Evolutionary conservation across 2,329 filamentous ascomycete genomes (phyloP).

Genomic region (Lachnellula subtilissima): DNA sequence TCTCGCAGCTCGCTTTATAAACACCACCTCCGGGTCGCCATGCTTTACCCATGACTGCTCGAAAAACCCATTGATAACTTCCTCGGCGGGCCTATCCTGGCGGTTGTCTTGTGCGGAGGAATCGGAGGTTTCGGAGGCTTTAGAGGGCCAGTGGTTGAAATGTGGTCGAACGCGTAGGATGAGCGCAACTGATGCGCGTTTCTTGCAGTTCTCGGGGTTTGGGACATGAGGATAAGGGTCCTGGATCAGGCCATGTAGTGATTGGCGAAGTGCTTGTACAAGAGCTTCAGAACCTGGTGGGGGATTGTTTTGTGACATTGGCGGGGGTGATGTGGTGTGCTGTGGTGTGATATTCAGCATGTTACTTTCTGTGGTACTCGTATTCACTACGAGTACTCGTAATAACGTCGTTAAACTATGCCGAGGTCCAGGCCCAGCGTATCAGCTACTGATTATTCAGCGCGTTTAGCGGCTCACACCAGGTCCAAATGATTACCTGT

Average conservation of each 20-base stretch:
- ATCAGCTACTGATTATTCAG: too few species aligned
- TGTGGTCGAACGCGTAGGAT: conserved; percentile 58
- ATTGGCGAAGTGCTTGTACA: conserved; percentile 28
- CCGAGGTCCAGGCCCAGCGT: too few species aligned
- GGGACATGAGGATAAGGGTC: conserved; percentile 45
- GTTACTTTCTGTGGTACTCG: too few species aligned
- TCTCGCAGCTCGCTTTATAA: conserved; percentile 64
- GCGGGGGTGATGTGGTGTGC: neutral
- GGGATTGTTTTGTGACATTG: conserved; percentile 5
- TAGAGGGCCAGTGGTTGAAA: conserved; percentile 47
- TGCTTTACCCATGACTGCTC: conserved; percentile 59
- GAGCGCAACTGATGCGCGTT: conserved; percentile 60
- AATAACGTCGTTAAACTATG: too few species aligned
- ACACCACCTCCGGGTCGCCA: conserved; percentile 63
- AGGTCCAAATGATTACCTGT: too few species aligned
- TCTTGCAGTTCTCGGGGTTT: conserved; percentile 35
- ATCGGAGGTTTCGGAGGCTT: neutral
- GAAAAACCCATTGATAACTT: conserved; percentile 54
- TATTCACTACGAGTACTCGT: too few species aligned
- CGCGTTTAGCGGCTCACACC: too few species aligned
- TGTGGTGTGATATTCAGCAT: too few species aligned
- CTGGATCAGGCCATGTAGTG: conserved; percentile 33
- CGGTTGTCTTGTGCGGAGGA: conserved; percentile 9
- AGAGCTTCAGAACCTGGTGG: conserved; percentile 14
- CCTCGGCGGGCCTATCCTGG: conserved; percentile 21